Percentiles rank a stretch among this genome's conserved stretches.
Conservation (phyloP, 2,329 filamentous ascomycete genomes). For the Fusarium drepaniforme region DNA sequence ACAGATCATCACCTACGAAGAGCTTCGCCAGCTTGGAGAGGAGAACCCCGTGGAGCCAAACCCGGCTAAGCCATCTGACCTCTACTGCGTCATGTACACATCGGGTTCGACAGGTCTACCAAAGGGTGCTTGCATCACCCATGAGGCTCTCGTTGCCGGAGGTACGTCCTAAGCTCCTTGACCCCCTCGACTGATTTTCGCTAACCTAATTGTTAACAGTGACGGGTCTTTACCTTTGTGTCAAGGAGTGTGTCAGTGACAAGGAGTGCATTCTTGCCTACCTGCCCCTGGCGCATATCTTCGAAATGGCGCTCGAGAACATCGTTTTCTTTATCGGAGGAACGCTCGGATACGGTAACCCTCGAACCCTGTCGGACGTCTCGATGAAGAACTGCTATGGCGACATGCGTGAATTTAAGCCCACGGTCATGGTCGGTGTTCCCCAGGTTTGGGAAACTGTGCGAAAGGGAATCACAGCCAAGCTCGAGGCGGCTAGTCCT, state of each 20-base stretch:
- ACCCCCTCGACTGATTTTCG: conserved; percentile 7
- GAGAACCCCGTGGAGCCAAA: conserved; percentile 78
- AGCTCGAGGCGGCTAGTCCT: conserved; percentile 79
- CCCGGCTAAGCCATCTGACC: conserved; percentile 79
- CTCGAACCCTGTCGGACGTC: conserved; percentile 86
- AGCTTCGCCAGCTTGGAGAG: conserved; percentile 69
- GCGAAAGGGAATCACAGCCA: conserved; percentile 90
- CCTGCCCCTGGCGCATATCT: conserved; percentile 93
- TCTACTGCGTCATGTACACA: conserved; percentile 89
- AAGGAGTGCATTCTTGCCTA: conserved; percentile 89
- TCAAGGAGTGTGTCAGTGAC: conserved; percentile 82
- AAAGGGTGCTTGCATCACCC: conserved; percentile 88
- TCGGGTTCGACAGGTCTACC: conserved; percentile 91
- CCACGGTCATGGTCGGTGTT: conserved; percentile 92
- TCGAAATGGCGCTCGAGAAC: conserved; percentile 97
- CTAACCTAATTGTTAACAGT: conserved; percentile 57
- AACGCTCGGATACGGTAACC: conserved; percentile 92
- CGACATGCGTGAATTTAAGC: conserved; percentile 92
- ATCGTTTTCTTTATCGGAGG: conserved; percentile 89
- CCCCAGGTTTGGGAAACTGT: conserved; percentile 98
- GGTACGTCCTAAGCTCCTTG: conserved; percentile 55
- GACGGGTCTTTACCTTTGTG: conserved; percentile 82
- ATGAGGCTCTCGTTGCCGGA: conserved; percentile 83
- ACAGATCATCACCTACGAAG: conserved; percentile 65
- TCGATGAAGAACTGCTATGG: conserved; percentile 92